phyloP scores from a whole-genome alignment of 495 filamentous ascomycete genomes.

The Podospora pseudopauciseta region DNA sequence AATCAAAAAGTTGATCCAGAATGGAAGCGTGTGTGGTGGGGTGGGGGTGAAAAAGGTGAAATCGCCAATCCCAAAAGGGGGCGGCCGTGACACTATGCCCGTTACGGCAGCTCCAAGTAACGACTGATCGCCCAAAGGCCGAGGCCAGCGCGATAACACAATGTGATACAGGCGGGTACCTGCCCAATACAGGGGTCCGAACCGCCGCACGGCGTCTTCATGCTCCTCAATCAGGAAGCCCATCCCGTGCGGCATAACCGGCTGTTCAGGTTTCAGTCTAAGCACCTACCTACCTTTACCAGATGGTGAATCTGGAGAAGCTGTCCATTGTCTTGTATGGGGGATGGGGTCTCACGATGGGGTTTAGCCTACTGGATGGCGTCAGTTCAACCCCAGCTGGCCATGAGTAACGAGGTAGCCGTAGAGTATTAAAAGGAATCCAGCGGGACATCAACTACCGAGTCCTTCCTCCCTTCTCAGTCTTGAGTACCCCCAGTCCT shows the following conservation, averaged over 20 bases:
- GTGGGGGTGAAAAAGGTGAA: background rate
- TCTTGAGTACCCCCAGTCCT: background rate
- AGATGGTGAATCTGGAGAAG: background rate
- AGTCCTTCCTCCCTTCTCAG: background rate
- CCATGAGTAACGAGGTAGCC: background rate
- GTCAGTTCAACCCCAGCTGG: background rate
- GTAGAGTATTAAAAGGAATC: background rate
- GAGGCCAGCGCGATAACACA: conserved; percentile 5
- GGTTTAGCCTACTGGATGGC: background rate
- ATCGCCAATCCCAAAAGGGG: background rate
- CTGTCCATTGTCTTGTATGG: background rate
- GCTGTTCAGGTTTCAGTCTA: background rate
- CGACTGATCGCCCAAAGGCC: background rate
- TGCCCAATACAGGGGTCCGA: conserved; percentile 7
- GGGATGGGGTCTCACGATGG: background rate
- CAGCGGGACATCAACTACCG: background rate
- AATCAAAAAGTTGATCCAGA: background rate
- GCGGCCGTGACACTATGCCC: conserved; percentile 7
- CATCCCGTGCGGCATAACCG: conserved; percentile 1
- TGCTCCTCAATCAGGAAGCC: conserved; percentile 13
- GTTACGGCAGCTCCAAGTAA: conserved; percentile 12
- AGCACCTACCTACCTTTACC: background rate
- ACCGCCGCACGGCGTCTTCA: background rate
- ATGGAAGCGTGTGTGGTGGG: background rate
- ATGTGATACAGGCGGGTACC: conserved; percentile 5